Evolutionary conservation across 805 yeast genomes (phyloP).

Genomic region (Kluyveromyces nonfermentans): DNA sequence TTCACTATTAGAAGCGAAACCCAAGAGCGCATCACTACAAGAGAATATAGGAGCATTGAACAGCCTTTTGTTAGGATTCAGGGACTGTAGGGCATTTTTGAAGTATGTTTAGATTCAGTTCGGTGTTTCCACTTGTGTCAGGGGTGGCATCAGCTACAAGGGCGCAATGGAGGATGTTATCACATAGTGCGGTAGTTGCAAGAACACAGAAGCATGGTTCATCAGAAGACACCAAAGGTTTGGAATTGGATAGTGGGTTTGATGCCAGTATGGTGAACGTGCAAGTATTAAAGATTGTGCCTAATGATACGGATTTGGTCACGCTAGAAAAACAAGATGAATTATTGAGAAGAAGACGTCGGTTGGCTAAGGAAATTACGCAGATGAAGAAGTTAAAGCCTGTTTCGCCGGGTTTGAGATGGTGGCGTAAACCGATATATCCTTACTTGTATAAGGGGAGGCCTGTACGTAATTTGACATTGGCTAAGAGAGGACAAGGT

Average conservation of each 20-base stretch:
- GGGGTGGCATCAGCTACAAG: not conserved
- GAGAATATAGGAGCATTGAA: too few relatives aligned
- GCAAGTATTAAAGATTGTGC: slow-evolving; percentile 30
- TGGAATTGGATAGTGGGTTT: not conserved
- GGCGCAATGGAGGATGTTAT: not conserved
- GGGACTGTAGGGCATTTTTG: not conserved
- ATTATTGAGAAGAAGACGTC: slow-evolving; percentile 60
- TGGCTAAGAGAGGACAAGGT: slow-evolving; percentile 58
- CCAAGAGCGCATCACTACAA: too few relatives aligned
- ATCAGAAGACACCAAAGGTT: not conserved
- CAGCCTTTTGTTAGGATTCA: not conserved
- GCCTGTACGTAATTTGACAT: slow-evolving; percentile 69
- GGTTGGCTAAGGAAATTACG: slow-evolving; percentile 60
- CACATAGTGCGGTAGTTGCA: not conserved
- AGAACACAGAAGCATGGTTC: not conserved
- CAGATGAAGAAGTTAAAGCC: slow-evolving; percentile 70
- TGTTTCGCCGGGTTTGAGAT: slow-evolving; percentile 76
- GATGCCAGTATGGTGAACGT: slow-evolving; percentile 9
- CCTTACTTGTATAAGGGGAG: slow-evolving; percentile 80
- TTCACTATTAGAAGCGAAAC: too few relatives aligned
- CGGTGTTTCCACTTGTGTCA: not conserved
- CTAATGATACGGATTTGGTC: slow-evolving; percentile 43
- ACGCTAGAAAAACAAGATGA: slow-evolving; percentile 75
- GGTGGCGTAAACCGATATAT: slow-evolving; percentile 83
- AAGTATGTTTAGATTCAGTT: not conserved